A percentile compares a stretch with the other conserved stretches of the same genome.
Evolutionary conservation across 208 protist genomes (phyloP).

Genomic region (Naegleria fowleri): DNA sequence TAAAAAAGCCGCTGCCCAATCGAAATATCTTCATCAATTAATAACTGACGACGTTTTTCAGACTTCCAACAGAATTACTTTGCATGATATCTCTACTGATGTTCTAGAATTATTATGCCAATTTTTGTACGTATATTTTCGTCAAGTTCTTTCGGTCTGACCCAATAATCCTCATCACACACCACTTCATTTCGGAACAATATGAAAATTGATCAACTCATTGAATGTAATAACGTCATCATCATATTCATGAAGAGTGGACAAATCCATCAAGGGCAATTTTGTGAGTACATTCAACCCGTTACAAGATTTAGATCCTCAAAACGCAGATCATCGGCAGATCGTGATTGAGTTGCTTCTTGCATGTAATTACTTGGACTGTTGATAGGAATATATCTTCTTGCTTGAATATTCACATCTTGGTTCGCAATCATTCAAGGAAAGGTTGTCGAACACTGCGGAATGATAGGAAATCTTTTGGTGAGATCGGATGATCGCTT

Average conservation of each 20-base stretch:
- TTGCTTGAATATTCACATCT: too few relatives aligned
- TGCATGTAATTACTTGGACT: conserved; percentile 23
- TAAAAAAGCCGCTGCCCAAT: neutral
- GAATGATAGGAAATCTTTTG: too few relatives aligned
- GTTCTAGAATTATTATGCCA: conserved; percentile 26
- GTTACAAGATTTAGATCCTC: neutral
- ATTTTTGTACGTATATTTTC: neutral
- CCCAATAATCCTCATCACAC: too few relatives aligned
- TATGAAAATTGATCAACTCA: neutral
- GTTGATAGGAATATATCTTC: too few relatives aligned
- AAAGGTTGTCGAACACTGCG: too few relatives aligned
- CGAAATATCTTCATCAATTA: neutral
- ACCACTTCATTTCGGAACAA: neutral
- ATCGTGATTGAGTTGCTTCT: conserved; percentile 18
- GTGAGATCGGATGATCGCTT: too few relatives aligned
- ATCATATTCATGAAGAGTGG: neutral
- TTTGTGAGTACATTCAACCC: conserved; percentile 1
- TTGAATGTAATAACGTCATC: neutral
- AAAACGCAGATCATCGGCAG: conserved; percentile 8
- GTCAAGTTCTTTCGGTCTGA: too few relatives aligned
- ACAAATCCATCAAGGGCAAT: neutral
- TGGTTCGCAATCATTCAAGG: too few relatives aligned
- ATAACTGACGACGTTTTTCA: neutral
- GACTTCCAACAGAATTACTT: neutral
- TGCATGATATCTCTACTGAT: neutral